These are phyloP conservation scores for Acer saccharum DNA, from an alignment of 345 rosid genomes.

Conservation along the genomic window DNA sequence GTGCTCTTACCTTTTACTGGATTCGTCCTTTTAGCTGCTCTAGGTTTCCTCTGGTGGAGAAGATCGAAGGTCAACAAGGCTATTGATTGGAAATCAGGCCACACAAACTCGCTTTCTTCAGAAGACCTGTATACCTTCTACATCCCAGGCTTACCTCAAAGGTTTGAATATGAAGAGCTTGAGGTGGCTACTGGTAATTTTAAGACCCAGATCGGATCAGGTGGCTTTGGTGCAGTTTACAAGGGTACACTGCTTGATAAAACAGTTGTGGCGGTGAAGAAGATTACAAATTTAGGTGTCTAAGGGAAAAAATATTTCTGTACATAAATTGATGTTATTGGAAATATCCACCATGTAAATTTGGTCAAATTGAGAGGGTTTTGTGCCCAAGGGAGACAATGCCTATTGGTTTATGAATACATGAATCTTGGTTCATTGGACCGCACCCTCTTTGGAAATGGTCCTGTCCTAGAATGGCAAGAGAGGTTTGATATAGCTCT, in stretches of 20 bases:
- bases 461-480: conserved; percentile 71
- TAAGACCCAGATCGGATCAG: conserved; percentile 60
- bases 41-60: conserved; percentile 62
- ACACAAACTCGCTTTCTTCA: conserved; percentile 40
- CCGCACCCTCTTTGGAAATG: conserved; percentile 49
- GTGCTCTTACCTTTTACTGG: conserved; percentile 71
- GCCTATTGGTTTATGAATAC: conserved; percentile 73
- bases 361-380: conserved; percentile 80
- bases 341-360: conserved; percentile 75
- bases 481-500: conserved; percentile 72
- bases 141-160: conserved; percentile 75
- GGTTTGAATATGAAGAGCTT: conserved; percentile 63
- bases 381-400: conserved; percentile 64
- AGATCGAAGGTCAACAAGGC: conserved; percentile 40
- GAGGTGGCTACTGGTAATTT: conserved; percentile 67
- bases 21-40: conserved; percentile 37
- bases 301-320: conserved; percentile 79
- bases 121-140: conserved; percentile 68
- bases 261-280: conserved; percentile 66
- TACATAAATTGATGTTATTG: conserved; percentile 73
- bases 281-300: conserved; percentile 56
- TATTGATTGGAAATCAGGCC: conserved; percentile 34
- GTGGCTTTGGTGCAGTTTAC: conserved; percentile 80
- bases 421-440: conserved; percentile 76
- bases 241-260: conserved; percentile 56